Conservation (phyloP, 2,329 filamentous ascomycete species). For the Rhynchosporium graminicola region DNA sequence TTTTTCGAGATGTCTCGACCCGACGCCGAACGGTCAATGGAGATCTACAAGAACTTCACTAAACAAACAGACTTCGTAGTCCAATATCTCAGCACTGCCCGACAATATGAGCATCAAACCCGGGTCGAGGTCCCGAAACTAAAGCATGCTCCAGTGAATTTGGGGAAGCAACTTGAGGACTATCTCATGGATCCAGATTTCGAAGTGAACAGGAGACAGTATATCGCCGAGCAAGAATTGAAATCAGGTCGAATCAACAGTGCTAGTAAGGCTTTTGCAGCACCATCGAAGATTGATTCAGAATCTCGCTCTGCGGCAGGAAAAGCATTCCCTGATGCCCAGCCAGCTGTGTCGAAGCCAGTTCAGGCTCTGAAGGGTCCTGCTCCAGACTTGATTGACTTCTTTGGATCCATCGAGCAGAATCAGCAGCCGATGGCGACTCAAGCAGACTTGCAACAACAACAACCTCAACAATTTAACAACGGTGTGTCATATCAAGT, state of each 20-base stretch:
- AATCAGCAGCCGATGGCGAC: constrained; percentile 72
- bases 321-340: constrained; percentile 37
- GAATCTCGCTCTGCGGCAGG: constrained; percentile 36
- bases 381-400: constrained; percentile 83
- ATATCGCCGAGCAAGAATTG: constrained; percentile 82
- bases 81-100: constrained; percentile 81
- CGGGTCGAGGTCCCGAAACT: constrained; percentile 93
- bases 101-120: constrained; percentile 89
- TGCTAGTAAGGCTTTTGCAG: constrained; percentile 48
- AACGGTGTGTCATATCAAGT: constrained; percentile 40
- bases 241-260: constrained; percentile 48
- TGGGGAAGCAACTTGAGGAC: constrained; percentile 87
- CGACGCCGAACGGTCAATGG: constrained; percentile 88
- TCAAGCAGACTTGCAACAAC: constrained; percentile 45
- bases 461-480: constrained; percentile 38
- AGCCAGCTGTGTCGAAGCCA: constrained; percentile 44
- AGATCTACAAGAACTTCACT: constrained; percentile 89
- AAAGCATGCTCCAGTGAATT: constrained; percentile 92
- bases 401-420: constrained; percentile 90
- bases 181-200: constrained; percentile 95
- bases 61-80: constrained; percentile 92
- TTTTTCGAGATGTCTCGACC: constrained; percentile 98
- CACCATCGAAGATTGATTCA: constrained; percentile 40
- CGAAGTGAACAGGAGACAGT: constrained; percentile 88
- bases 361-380: constrained; percentile 58